phyloP scores from a whole-genome alignment of 352 stramenopile species.

The Thalassiosira mediterranea region DNA sequence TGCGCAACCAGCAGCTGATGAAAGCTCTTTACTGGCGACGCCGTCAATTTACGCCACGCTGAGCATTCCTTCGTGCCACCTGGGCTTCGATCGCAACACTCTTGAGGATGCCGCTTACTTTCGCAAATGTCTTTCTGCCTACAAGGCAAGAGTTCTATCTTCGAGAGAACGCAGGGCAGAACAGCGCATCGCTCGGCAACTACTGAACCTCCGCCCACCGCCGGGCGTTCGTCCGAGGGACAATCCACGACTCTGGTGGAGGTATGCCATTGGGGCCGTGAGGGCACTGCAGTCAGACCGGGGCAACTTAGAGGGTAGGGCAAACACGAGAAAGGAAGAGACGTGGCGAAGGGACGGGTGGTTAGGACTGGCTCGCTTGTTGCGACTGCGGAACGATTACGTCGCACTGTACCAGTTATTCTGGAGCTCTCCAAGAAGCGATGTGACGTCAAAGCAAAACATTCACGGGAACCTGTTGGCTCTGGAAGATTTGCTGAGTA shows the following conservation, averaged over 20 bases:
- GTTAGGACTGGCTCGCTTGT: conserved; percentile 52
- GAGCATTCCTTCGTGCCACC: conserved; percentile 57
- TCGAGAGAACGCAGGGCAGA: conserved; percentile 35
- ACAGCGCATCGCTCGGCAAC: conserved; percentile 27
- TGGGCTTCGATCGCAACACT: conserved; percentile 61
- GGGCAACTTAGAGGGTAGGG: conserved; percentile 3
- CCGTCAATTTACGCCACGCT: conserved; percentile 49
- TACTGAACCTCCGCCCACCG: conserved; percentile 46
- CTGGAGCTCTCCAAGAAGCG: conserved; percentile 6
- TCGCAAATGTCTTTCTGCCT: conserved; percentile 60
- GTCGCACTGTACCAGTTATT: conserved; percentile 50
- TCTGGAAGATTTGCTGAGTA: conserved; percentile 66
- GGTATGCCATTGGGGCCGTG: conserved; percentile 63
- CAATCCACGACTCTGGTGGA: conserved; percentile 68
- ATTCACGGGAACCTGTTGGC: conserved; percentile 50
- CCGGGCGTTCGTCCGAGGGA: conserved; percentile 20
- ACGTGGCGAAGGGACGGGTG: conserved; percentile 49
- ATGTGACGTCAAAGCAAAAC: conserved; percentile 15
- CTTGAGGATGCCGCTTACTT: conserved; percentile 78
- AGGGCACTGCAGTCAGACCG: conserved; percentile 36
- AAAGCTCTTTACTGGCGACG: too few relatives aligned
- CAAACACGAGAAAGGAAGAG: conserved; percentile 9
- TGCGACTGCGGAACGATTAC: conserved; percentile 56
- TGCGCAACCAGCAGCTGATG: too few relatives aligned
- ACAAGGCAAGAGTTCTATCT: conserved; percentile 37